Conservation (phyloP, 73 alveolate species). For the Paramecium tetraurelia region DNA sequence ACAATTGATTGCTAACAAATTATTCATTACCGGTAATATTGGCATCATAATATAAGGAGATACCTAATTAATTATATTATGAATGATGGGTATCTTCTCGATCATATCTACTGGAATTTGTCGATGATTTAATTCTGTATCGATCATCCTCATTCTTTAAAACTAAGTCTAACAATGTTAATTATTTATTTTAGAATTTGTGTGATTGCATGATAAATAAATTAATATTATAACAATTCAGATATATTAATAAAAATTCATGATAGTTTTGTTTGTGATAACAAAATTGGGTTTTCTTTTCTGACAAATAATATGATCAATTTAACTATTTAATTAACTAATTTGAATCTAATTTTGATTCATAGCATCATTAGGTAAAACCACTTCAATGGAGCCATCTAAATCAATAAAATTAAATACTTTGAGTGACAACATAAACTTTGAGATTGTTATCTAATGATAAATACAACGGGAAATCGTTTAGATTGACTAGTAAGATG, state of each 20-base stretch:
- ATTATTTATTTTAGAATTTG: background rate
- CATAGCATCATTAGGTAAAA: background rate
- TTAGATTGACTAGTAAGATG: background rate
- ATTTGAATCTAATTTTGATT: background rate
- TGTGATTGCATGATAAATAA: background rate
- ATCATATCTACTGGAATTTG: background rate
- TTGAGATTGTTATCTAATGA: background rate
- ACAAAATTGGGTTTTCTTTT: background rate
- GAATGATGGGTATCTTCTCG: background rate
- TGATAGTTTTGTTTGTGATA: background rate
- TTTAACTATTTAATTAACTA: background rate
- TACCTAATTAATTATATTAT: background rate
- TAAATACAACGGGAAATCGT: background rate
- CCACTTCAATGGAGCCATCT: conserved; percentile 21
- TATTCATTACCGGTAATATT: background rate
- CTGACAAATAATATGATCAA: background rate
- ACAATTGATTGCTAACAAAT: background rate
- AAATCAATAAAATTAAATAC: background rate
- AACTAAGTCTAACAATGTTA: conserved; percentile 8
- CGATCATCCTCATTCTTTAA: background rate
- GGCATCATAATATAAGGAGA: conserved; percentile 17
- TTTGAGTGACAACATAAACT: background rate
- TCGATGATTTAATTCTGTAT: background rate
- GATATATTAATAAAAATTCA: conserved; percentile 3
- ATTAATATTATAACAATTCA: background rate